These are phyloP conservation scores for Xylaria palmicola DNA, from an alignment of 495 filamentous ascomycete species.

Conservation along the genomic window DNA sequence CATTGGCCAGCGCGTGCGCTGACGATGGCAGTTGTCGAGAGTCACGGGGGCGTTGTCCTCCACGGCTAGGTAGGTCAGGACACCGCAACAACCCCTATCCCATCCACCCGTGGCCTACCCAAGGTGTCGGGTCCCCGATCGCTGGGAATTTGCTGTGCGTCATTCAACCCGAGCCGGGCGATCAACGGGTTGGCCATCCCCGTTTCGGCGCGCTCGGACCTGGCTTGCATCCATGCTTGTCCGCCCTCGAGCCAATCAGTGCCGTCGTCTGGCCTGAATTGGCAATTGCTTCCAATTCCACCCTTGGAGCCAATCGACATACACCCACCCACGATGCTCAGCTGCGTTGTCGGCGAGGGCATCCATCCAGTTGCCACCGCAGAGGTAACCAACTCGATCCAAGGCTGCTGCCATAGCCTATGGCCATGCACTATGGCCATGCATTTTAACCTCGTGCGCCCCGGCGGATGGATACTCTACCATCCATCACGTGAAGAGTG, in stretches of 20 bases:
- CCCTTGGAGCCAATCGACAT: not conserved
- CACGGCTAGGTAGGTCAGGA: too few species aligned
- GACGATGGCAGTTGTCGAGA: conserved; percentile 1
- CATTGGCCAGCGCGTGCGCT: not conserved
- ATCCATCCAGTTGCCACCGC: not conserved
- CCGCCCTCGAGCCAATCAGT: conserved; percentile 28
- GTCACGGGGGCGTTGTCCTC: too few species aligned
- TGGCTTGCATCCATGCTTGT: conserved; percentile 30
- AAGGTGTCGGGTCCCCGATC: conserved; percentile 34
- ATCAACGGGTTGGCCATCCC: conserved; percentile 15
- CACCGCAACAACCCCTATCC: conserved; percentile 17
- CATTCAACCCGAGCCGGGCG: conserved; percentile 17
- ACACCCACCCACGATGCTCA: too few species aligned
- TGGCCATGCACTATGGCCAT: too few species aligned
- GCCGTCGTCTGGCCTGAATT: conserved; percentile 22
- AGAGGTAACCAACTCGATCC: not conserved
- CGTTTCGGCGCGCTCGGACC: conserved; percentile 14
- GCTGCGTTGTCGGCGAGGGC: too few species aligned
- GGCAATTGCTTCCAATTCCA: conserved; percentile 18
- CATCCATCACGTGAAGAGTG: not conserved
- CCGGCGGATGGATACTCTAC: not conserved
- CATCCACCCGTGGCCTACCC: conserved; percentile 16
- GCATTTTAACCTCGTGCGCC: too few species aligned
- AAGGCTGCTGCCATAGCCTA: not conserved
- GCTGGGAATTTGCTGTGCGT: conserved; percentile 20